Evolutionary conservation across 148 eudicot genomes (phyloP).

Genomic region (Persicaria tinctoria): DNA sequence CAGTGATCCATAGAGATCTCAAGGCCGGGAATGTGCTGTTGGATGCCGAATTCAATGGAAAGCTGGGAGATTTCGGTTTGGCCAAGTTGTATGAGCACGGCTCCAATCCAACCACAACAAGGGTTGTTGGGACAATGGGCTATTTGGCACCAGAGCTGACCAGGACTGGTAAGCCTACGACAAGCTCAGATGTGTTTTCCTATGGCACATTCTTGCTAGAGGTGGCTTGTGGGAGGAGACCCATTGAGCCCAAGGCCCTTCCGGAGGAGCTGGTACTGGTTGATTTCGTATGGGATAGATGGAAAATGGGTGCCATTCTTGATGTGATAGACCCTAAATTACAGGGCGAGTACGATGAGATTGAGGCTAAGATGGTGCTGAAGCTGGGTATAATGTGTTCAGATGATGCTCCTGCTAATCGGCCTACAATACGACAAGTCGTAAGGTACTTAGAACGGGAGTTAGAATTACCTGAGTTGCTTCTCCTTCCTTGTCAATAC

Average conservation of each 20-base stretch:
- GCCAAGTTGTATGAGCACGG: conserved; percentile 80
- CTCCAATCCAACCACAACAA: conserved; percentile 55
- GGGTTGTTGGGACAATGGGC: conserved; percentile 83
- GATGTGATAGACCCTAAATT: conserved; percentile 61
- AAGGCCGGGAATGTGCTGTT: conserved; percentile 72
- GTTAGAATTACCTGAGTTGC: conserved; percentile 37
- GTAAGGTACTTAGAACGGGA: conserved; percentile 73
- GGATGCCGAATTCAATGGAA: conserved; percentile 56
- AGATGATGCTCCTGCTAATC: conserved; percentile 27
- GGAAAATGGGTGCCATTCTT: conserved; percentile 46
- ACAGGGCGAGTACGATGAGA: conserved; percentile 44
- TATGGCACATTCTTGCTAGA: conserved; percentile 84
- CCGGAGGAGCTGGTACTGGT: conserved; percentile 74
- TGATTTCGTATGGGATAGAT: conserved; percentile 77
- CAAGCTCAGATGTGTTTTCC: conserved; percentile 67
- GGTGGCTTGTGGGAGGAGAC: conserved; percentile 76
- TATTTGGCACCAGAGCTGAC: conserved; percentile 82
- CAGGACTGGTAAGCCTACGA: conserved; percentile 77
- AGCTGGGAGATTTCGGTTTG: conserved; percentile 70
- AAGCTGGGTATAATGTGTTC: conserved; percentile 77
- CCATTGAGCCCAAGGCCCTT: conserved; percentile 55
- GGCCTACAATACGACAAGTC: conserved; percentile 73
- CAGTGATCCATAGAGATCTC: conserved; percentile 76
- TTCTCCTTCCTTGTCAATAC: conserved; percentile 36
- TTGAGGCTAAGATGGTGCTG: conserved; percentile 41